Conservation (phyloP, 768 basidiomycete genomes). For the Rhizopogon rudus region DNA sequence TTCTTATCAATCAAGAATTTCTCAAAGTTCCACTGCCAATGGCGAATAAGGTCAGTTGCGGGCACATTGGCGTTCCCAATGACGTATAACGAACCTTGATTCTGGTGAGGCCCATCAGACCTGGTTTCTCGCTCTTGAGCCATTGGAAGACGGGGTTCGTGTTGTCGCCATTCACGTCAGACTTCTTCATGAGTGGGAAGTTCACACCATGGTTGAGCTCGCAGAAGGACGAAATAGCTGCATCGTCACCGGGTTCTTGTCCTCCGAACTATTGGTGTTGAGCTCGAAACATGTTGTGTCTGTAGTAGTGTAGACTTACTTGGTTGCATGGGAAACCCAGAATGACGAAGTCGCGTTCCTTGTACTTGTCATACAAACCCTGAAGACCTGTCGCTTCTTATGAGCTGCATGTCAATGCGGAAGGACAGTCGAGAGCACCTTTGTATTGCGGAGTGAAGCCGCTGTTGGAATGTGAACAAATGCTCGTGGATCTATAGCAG, state of each 20-base stretch:
- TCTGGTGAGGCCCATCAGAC: conserved; percentile 61
- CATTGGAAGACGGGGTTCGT: conserved; percentile 83
- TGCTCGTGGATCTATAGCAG: background rate
- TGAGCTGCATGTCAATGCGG: background rate
- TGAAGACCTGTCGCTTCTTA: conserved; percentile 55
- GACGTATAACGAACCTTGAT: conserved; percentile 57
- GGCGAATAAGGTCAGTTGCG: background rate
- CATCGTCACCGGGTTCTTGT: conserved; percentile 82
- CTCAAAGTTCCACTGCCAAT: conserved; percentile 80
- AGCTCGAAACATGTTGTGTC: background rate
- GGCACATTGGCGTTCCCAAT: background rate
- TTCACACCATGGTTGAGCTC: conserved; percentile 80
- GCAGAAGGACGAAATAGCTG: conserved; percentile 71
- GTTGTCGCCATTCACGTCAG: conserved; percentile 85
- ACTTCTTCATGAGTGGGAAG: conserved; percentile 90
- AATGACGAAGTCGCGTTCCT: conserved; percentile 68
- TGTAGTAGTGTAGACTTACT: conserved; percentile 29
- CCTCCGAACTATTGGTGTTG: conserved; percentile 59
- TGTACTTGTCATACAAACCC: conserved; percentile 74
- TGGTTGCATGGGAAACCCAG: conserved; percentile 94
- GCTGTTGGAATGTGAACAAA: conserved; percentile 30
- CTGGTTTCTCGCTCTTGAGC: conserved; percentile 78
- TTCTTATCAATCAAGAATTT: conserved; percentile 82
- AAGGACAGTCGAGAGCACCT: conserved; percentile 31
- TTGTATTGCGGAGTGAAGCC: conserved; percentile 84